These are phyloP conservation scores for Cryphonectria carpinicola DNA, from an alignment of 2,329 filamentous ascomycete species.

Conservation along the genomic window DNA sequence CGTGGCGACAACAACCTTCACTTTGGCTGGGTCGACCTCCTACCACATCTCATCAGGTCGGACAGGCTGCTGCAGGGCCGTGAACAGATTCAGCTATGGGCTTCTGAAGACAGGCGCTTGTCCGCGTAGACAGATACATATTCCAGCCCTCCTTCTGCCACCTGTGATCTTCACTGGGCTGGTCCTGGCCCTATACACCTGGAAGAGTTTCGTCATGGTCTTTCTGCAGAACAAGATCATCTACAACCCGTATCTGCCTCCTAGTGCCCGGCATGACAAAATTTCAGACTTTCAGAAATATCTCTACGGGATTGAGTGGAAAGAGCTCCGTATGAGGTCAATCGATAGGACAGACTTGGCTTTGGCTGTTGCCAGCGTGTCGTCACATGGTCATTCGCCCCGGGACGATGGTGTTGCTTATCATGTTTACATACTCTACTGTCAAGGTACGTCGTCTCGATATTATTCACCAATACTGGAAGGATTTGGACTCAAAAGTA, in stretches of 20 bases:
- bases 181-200: conserved; percentile 65
- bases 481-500: background rate
- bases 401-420: background rate
- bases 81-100: conserved; percentile 13
- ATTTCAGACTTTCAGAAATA: conserved; percentile 65
- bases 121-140: conserved; percentile 39
- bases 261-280: conserved; percentile 68
- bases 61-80: background rate
- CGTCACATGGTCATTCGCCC: conserved; percentile 26
- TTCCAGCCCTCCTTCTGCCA: conserved; percentile 58
- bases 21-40: conserved; percentile 30
- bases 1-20: background rate
- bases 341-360: conserved; percentile 69
- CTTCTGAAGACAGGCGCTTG: background rate
- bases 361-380: conserved; percentile 57
- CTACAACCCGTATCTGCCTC: conserved; percentile 77
- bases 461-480: too few relatives aligned
- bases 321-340: conserved; percentile 63
- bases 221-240: conserved; percentile 81
- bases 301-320: conserved; percentile 68
- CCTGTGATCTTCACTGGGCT: conserved; percentile 70
- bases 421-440: conserved; percentile 59
- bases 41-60: conserved; percentile 12
- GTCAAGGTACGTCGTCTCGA: conserved; percentile 50
- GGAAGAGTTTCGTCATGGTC: conserved; percentile 75